These are phyloP conservation scores for Podospora sp. DNA, from an alignment of 495 filamentous ascomycete species.

Conservation along the genomic window DNA sequence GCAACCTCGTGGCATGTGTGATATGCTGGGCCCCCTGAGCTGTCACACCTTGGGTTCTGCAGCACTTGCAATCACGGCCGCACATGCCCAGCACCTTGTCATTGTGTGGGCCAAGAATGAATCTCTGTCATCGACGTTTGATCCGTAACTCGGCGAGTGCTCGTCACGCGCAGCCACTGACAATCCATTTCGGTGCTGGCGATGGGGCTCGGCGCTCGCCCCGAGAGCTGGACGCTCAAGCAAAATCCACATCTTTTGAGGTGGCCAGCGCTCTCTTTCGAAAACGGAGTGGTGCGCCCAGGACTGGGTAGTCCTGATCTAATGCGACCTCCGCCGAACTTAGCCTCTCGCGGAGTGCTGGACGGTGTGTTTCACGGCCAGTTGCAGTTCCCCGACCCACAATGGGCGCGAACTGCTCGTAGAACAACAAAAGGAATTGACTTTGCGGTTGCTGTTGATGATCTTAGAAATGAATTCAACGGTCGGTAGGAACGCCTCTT, in stretches of 20 bases:
- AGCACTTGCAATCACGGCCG: background rate
- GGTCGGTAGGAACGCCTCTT: background rate
- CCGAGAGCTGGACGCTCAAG: too few species aligned
- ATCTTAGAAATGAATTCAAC: background rate
- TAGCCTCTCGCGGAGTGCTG: background rate
- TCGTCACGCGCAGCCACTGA: too few species aligned
- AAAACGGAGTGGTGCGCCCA: too few species aligned
- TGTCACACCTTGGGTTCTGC: background rate
- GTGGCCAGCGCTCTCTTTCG: too few species aligned
- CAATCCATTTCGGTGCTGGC: too few species aligned
- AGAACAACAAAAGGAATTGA: background rate
- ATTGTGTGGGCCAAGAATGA: too few species aligned
- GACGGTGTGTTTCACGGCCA: background rate
- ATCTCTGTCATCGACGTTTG: too few species aligned
- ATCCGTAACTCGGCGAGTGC: too few species aligned
- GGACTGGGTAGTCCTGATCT: too few species aligned
- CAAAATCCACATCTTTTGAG: too few species aligned
- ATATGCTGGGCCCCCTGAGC: background rate
- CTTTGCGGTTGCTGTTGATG: background rate
- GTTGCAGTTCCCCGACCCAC: background rate
- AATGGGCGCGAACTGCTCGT: background rate
- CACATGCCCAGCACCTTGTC: background rate
- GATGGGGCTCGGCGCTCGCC: too few species aligned
- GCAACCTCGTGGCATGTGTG: background rate
- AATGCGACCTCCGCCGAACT: background rate